Percentiles rank a stretch among this genome's conserved stretches.
phyloP scores from a whole-genome alignment of 768 basidiomycete species.

The Pisolithus orientalis region DNA sequence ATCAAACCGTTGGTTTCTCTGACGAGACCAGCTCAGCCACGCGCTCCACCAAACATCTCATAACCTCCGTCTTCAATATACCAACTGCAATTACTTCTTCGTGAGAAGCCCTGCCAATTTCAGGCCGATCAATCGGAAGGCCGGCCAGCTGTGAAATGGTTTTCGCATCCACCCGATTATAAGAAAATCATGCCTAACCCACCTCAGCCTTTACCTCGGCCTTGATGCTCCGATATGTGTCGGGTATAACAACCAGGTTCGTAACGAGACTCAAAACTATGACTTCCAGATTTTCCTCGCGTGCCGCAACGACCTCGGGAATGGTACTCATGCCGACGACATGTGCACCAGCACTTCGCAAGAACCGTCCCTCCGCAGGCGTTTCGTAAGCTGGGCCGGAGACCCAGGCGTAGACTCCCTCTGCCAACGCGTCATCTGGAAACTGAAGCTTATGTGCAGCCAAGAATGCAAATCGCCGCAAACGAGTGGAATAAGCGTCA shows the following conservation, averaged over 20 bases:
- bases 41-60: slow-evolving; percentile 63
- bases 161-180: slow-evolving; percentile 2
- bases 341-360: slow-evolving; percentile 70
- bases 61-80: slow-evolving; percentile 59
- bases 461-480: slow-evolving; percentile 69
- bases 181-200: slow-evolving; percentile 10
- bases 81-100: slow-evolving; percentile 71
- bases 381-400: slow-evolving; percentile 89
- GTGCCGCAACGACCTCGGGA: slow-evolving; percentile 79
- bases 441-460: slow-evolving; percentile 61
- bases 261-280: slow-evolving; percentile 82
- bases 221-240: slow-evolving; percentile 58
- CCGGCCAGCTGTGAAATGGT: slow-evolving; percentile 50
- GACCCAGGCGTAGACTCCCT: slow-evolving; percentile 89
- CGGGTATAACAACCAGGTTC: slow-evolving; percentile 74
- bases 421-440: slow-evolving; percentile 50
- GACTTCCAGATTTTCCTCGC: slow-evolving; percentile 68
- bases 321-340: slow-evolving; percentile 96
- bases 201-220: slow-evolving; percentile 79
- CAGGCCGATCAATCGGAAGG: slow-evolving; percentile 35
- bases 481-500: slow-evolving; percentile 67
- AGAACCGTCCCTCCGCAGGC: slow-evolving; percentile 76
- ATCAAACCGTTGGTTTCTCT: not conserved
- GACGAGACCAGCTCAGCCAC: slow-evolving; percentile 43
- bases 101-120: slow-evolving; percentile 56